Conservation (phyloP, 371 early-diverging fungal genomes). For the Zychaea mexicana region DNA sequence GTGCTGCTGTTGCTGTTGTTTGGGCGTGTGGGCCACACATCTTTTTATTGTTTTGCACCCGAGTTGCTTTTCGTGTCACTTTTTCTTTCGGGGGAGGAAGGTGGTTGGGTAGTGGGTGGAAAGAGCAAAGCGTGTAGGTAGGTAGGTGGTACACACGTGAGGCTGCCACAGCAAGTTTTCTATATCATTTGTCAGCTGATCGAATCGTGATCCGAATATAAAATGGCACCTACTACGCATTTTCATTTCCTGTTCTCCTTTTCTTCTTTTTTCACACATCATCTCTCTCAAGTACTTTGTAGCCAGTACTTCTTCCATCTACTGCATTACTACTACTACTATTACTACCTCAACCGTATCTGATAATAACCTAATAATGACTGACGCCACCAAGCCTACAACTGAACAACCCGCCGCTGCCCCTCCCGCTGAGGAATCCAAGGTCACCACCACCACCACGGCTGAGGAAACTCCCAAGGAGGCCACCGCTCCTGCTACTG, state of each 20-base stretch:
- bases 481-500: neutral
- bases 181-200: constrained; percentile 6
- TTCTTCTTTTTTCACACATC: neutral
- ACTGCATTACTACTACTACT: neutral
- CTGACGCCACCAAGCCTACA: constrained; percentile 12
- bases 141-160: neutral
- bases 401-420: neutral
- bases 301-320: neutral
- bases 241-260: constrained; percentile 3
- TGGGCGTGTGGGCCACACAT: too few relatives aligned
- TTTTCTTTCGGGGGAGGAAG: neutral
- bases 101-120: neutral
- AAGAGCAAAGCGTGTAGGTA: neutral
- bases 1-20: too few relatives aligned
- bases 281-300: neutral
- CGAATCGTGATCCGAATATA: neutral
- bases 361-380: neutral
- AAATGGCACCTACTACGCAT: neutral
- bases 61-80: neutral
- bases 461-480: constrained; percentile 13
- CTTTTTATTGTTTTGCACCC: neutral
- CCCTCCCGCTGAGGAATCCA: constrained; percentile 2
- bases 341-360: neutral
- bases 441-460: neutral
- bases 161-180: neutral